A percentile compares a stretch with the other conserved stretches of the same genome.
Conservation (phyloP, 2,329 filamentous ascomycete species). For the Curvularia hawaiiensis region DNA sequence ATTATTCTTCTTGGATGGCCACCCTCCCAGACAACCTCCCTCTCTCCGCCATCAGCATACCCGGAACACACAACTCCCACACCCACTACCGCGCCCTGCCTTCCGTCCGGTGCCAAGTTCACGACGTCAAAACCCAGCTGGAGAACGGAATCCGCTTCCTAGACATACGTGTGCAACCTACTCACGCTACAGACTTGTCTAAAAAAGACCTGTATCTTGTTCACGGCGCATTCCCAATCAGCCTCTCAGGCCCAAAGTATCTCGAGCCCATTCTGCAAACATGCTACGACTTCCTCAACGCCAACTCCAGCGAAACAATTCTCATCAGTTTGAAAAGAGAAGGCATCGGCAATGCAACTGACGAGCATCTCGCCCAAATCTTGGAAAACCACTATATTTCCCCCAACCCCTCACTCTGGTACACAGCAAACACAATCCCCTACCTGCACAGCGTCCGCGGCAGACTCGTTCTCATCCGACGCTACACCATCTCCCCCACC, state of each 20-base stretch:
- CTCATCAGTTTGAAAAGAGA: constrained; percentile 91
- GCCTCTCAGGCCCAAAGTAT: constrained; percentile 79
- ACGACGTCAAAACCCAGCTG: constrained; percentile 76
- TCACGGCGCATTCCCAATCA: constrained; percentile 87
- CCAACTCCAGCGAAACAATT: constrained; percentile 79
- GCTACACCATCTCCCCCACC: constrained; percentile 64
- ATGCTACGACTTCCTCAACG: constrained; percentile 75
- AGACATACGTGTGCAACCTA: constrained; percentile 81
- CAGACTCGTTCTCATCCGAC: constrained; percentile 81
- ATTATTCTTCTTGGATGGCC: constrained; percentile 84
- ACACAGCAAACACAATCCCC: constrained; percentile 74
- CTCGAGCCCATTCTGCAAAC: constrained; percentile 74
- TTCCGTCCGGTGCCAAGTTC: constrained; percentile 90
- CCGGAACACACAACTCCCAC: constrained; percentile 94
- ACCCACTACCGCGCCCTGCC: constrained; percentile 84
- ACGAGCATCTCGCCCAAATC: constrained; percentile 76
- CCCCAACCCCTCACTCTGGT: constrained; percentile 69
- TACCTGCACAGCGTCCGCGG: constrained; percentile 78
- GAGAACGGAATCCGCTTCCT: constrained; percentile 92
- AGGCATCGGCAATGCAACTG: constrained; percentile 78
- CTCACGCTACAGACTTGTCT: constrained; percentile 60
- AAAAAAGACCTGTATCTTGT: constrained; percentile 79
- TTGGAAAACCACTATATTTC: constrained; percentile 73
- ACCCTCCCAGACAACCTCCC: constrained; percentile 73
- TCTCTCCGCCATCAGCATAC: constrained; percentile 82